Evolutionary conservation across 441 rosid species (phyloP).

Genomic region (Arabidopsis hybrid): DNA sequence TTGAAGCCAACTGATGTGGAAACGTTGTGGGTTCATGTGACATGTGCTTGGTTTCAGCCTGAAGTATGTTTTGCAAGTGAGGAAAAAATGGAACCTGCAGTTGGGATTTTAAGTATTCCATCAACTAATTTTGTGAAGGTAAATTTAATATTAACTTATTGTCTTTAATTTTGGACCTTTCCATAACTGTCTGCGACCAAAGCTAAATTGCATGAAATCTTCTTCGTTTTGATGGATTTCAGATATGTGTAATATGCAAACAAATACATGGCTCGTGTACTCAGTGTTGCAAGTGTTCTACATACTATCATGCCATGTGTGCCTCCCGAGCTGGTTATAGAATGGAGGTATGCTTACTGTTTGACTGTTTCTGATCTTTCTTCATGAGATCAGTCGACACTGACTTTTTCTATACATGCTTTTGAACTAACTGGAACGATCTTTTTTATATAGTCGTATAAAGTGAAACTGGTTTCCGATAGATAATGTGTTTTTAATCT

Average conservation of each 20-base stretch:
- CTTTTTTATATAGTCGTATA: conserved; percentile 11
- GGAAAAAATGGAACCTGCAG: conserved; percentile 99
- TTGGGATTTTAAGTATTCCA: conserved; percentile 92
- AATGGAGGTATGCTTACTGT: conserved; percentile 74
- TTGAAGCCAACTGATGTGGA: conserved; percentile 97
- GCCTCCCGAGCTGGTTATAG: conserved; percentile 97
- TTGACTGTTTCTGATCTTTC: conserved; percentile 9
- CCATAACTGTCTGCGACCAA: background rate
- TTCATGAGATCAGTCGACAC: background rate
- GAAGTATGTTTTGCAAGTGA: conserved; percentile 98
- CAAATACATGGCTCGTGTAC: conserved; percentile 98
- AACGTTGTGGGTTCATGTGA: conserved; percentile 97
- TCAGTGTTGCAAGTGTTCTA: conserved; percentile 93
- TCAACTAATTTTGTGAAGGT: conserved; percentile 97
- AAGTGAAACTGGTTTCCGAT: background rate
- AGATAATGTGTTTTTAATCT: background rate
- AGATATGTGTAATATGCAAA: conserved; percentile 97
- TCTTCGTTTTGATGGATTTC: conserved; percentile 45
- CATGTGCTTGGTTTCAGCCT: conserved; percentile 99
- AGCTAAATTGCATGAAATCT: conserved; percentile 16
- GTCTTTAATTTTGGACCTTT: conserved; percentile 1
- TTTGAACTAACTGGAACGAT: conserved; percentile 7
- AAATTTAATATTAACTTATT: conserved; percentile 11
- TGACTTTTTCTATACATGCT: conserved; percentile 20
- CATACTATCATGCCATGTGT: conserved; percentile 98